Conservation (phyloP, 768 basidiomycete species). For the Podaxis sp. region DNA sequence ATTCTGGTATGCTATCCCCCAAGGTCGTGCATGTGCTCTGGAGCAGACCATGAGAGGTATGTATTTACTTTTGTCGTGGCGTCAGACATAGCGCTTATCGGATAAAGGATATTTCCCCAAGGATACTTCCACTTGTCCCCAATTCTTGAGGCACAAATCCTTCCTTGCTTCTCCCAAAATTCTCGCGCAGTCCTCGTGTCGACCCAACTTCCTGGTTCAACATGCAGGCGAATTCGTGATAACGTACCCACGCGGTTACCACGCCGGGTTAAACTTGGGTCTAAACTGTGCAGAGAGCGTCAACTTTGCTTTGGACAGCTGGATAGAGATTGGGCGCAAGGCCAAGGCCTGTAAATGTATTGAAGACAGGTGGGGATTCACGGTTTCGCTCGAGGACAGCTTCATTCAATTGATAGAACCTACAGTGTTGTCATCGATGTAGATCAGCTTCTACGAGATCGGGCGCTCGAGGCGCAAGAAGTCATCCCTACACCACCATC, state of each 20-base stretch:
- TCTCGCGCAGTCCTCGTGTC: conserved; percentile 75
- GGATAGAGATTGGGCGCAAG: conserved; percentile 84
- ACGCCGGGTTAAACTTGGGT: conserved; percentile 95
- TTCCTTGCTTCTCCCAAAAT: conserved; percentile 88
- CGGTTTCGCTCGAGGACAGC: conserved; percentile 1
- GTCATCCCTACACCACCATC: not conserved
- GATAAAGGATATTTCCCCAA: conserved; percentile 81
- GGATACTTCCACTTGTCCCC: conserved; percentile 81
- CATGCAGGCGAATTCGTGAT: conserved; percentile 95
- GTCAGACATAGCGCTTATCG: conserved; percentile 9
- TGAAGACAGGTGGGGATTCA: conserved; percentile 58
- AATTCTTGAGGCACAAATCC: conserved; percentile 96
- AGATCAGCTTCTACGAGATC: conserved; percentile 75
- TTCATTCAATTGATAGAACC: conserved; percentile 2
- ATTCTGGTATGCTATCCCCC: conserved; percentile 96
- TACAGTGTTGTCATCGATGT: conserved; percentile 91
- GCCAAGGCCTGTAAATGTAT: conserved; percentile 79
- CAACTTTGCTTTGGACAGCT: conserved; percentile 94
- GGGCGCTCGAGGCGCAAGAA: conserved; percentile 45
- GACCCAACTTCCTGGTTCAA: conserved; percentile 87
- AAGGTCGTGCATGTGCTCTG: conserved; percentile 76
- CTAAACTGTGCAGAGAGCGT: conserved; percentile 97
- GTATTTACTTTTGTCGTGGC: conserved; percentile 17
- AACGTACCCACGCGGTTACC: conserved; percentile 93
- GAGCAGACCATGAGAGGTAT: conserved; percentile 88